Percentiles rank a stretch among this genome's conserved stretches.
Evolutionary conservation across 441 rosid species (phyloP).

Genomic region (Kokia cookei): DNA sequence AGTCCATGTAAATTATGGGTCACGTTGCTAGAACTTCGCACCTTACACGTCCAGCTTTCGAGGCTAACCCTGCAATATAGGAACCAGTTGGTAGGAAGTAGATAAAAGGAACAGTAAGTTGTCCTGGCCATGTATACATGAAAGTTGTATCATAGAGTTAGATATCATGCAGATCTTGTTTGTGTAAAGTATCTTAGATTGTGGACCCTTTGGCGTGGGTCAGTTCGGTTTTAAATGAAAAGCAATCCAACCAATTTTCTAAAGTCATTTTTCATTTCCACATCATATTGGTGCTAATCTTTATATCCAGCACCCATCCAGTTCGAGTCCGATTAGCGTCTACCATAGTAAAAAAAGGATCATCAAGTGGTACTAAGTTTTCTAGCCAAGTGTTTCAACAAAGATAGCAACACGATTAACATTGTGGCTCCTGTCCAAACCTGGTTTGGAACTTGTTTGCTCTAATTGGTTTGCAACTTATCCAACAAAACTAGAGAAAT

Average conservation of each 20-base stretch:
- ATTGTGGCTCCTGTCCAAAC: too few species aligned
- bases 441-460: background rate
- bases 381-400: too few species aligned
- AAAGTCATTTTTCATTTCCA: background rate
- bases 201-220: background rate
- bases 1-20: constrained; percentile 11
- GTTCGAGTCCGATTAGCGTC: background rate
- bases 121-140: background rate
- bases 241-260: background rate
- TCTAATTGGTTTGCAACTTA: background rate
- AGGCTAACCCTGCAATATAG: constrained; percentile 2
- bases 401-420: too few species aligned
- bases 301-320: background rate
- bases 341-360: too few species aligned
- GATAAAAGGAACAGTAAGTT: constrained; percentile 3
- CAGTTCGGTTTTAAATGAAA: background rate
- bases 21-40: background rate
- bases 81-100: constrained; percentile 3
- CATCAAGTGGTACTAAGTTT: too few species aligned
- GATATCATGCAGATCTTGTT: background rate
- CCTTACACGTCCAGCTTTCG: background rate
- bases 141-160: constrained; percentile 4
- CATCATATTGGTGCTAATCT: background rate
- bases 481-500: background rate
- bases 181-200: background rate